Percentiles rank a stretch among this genome's conserved stretches.
Evolutionary conservation across 2,329 filamentous ascomycete genomes (phyloP).

Genomic region (Graphilbum fragrans): DNA sequence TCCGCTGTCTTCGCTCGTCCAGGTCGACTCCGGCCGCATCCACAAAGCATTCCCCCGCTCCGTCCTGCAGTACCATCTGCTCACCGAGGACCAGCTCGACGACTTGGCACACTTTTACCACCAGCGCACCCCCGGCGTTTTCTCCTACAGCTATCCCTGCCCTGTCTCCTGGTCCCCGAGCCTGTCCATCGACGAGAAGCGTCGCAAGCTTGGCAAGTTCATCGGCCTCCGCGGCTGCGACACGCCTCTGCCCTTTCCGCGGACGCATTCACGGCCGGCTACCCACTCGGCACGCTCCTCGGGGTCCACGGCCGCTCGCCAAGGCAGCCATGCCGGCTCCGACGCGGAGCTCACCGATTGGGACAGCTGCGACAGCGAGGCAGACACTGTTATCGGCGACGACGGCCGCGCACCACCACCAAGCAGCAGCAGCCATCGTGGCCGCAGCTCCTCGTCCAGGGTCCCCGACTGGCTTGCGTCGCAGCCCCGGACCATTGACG

Average conservation of each 20-base stretch:
- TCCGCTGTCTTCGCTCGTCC: conserved; percentile 53
- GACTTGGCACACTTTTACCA: conserved; percentile 61
- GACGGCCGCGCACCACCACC: not conserved
- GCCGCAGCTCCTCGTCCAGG: not conserved
- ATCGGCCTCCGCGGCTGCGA: conserved; percentile 55
- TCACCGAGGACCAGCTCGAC: conserved; percentile 61
- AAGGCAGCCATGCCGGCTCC: too few species aligned
- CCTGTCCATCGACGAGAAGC: conserved; percentile 52
- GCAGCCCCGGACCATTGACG: conserved; percentile 28
- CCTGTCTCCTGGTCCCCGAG: conserved; percentile 48
- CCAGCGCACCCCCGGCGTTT: conserved; percentile 47
- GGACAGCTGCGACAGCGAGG: not conserved
- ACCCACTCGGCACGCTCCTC: too few species aligned
- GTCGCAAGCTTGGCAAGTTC: conserved; percentile 59
- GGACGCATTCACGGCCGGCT: too few species aligned
- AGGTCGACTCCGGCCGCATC: conserved; percentile 46
- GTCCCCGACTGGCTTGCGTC: not conserved
- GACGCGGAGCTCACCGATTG: not conserved
- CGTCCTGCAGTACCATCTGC: conserved; percentile 60
- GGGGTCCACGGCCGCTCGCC: too few species aligned
- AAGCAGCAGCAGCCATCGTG: not conserved
- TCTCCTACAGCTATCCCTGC: conserved; percentile 50
- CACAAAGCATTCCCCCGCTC: conserved; percentile 55
- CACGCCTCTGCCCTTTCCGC: conserved; percentile 16
- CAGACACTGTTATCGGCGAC: not conserved